These are phyloP conservation scores for Plasmopara halstedii DNA, from an alignment of 352 stramenopile species.

Conservation along the genomic window DNA sequence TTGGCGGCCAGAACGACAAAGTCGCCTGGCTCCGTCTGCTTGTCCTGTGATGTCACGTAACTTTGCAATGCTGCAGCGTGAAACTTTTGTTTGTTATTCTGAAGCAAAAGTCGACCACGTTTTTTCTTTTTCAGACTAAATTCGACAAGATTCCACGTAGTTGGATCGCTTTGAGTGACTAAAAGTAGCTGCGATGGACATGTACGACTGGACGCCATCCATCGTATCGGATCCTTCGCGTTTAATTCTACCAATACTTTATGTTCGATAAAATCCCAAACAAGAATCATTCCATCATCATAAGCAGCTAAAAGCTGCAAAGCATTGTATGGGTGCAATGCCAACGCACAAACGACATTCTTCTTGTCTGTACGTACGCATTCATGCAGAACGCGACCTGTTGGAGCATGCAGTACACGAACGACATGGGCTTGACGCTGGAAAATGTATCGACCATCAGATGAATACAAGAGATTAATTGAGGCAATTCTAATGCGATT, in stretches of 20 bases:
- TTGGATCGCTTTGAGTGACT: slow-evolving; percentile 25
- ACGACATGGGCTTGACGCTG: slow-evolving; percentile 69
- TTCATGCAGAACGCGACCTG: slow-evolving; percentile 67
- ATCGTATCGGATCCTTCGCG: slow-evolving; percentile 40
- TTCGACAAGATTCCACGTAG: slow-evolving; percentile 46
- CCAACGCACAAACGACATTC: slow-evolving; percentile 38
- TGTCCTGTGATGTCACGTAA: slow-evolving; percentile 30
- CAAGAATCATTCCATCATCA: slow-evolving; percentile 47
- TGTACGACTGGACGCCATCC: slow-evolving; percentile 55
- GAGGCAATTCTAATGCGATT: slow-evolving; percentile 2
- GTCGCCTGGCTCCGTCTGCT: slow-evolving; percentile 87
- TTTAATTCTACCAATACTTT: slow-evolving; percentile 52
- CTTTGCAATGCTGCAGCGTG: slow-evolving; percentile 53
- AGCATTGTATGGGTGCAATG: slow-evolving; percentile 61
- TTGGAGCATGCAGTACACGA: slow-evolving; percentile 61
- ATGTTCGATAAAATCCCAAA: slow-evolving; percentile 77
- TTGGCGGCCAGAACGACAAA: slow-evolving; percentile 84
- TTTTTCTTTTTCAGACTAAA: slow-evolving; percentile 73
- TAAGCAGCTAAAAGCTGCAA: slow-evolving; percentile 66
- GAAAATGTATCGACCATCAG: slow-evolving; percentile 69
- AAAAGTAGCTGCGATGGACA: slow-evolving; percentile 58
- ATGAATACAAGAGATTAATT: slow-evolving; percentile 47
- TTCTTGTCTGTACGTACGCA: slow-evolving; percentile 29
- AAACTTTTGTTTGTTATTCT: slow-evolving; percentile 42
- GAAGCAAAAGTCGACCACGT: slow-evolving; percentile 33